Evolutionary conservation across 768 basidiomycete genomes (phyloP).

Genomic region (Rubroboletus pulcherrimus): DNA sequence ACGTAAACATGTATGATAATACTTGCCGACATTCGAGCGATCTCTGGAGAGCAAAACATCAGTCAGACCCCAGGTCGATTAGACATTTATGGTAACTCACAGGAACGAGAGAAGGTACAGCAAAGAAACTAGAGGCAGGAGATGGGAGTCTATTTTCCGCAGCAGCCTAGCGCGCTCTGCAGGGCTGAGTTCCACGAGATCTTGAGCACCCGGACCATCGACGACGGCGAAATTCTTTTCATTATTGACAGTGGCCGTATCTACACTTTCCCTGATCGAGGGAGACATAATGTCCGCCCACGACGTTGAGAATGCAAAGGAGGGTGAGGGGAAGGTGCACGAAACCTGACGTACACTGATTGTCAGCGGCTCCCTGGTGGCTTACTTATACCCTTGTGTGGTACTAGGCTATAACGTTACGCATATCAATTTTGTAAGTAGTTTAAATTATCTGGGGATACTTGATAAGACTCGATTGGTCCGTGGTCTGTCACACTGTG

Average conservation of each 20-base stretch:
- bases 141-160: not conserved
- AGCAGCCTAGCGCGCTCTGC: not conserved
- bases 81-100: not conserved
- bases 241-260: not conserved
- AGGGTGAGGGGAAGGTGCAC: not conserved
- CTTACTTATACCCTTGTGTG: not conserved
- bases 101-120: slow-evolving; percentile 1
- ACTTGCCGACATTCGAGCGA: not conserved
- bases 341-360: not conserved
- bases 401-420: not conserved
- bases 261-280: slow-evolving; percentile 9
- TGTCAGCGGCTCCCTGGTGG: not conserved
- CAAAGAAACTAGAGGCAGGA: not conserved
- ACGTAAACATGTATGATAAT: not conserved
- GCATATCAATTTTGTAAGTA: not conserved
- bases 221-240: not conserved
- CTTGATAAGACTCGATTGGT: too few relatives aligned
- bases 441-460: not conserved
- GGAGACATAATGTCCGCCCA: slow-evolving; percentile 12
- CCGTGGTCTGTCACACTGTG: too few relatives aligned
- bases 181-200: not conserved
- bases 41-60: not conserved
- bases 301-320: not conserved
- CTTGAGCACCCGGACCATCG: not conserved
- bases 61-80: not conserved